A percentile compares a stretch with the other conserved stretches of the same genome.
phyloP scores from a whole-genome alignment of 208 protist genomes.

The Angomonas ambiguus region DNA sequence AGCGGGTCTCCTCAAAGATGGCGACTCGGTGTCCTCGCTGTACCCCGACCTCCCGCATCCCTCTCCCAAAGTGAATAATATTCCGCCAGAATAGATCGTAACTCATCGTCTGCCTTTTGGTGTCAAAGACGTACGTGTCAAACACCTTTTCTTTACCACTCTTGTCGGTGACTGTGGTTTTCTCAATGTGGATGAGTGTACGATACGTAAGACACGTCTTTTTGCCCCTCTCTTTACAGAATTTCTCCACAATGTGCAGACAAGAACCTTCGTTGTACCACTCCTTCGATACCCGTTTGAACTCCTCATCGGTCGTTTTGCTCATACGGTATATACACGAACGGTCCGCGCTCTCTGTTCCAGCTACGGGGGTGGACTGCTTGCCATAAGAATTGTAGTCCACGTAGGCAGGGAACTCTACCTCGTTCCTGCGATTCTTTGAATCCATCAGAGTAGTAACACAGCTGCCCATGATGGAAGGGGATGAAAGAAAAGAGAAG shows the following conservation, averaged over 20 bases:
- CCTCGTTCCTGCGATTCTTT: constrained; percentile 34
- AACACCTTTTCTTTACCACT: constrained; percentile 42
- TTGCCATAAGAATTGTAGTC: constrained; percentile 35
- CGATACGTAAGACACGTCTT: constrained; percentile 53
- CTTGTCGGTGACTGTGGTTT: constrained; percentile 21
- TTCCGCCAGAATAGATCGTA: constrained; percentile 46
- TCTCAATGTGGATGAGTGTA: constrained; percentile 39
- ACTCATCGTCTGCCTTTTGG: constrained; percentile 44
- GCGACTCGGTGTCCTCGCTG: constrained; percentile 36
- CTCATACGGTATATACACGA: constrained; percentile 68
- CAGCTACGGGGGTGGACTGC: constrained; percentile 29
- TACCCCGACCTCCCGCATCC: constrained; percentile 54
- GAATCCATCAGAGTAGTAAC: constrained; percentile 38
- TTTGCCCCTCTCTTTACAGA: constrained; percentile 41
- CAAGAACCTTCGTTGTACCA: constrained; percentile 41
- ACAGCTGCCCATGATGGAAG: constrained; percentile 50
- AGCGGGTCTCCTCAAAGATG: constrained; percentile 84
- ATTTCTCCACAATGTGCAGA: constrained; percentile 26
- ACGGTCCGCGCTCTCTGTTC: constrained; percentile 29
- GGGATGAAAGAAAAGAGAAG: not conserved
- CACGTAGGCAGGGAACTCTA: constrained; percentile 39
- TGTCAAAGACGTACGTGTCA: constrained; percentile 63
- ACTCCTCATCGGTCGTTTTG: constrained; percentile 39
- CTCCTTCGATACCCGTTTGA: constrained; percentile 31
- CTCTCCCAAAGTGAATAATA: constrained; percentile 44